Evolutionary conservation across 2,329 filamentous ascomycete species (phyloP).

Genomic region (Ampelomyces quisqualis): DNA sequence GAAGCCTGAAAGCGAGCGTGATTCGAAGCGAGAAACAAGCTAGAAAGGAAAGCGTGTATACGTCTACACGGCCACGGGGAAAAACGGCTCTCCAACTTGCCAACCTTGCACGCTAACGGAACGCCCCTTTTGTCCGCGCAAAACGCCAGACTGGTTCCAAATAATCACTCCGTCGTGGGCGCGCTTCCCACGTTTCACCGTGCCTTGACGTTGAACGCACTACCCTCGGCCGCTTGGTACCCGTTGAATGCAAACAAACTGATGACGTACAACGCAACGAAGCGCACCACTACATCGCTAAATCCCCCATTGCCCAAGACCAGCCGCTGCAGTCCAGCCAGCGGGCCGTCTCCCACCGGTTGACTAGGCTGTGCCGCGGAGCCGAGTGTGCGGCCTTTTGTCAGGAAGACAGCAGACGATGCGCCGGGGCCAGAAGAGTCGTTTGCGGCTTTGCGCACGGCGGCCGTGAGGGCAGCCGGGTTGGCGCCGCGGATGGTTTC

Average conservation of each 20-base stretch:
- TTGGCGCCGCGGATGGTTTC: conserved; percentile 53
- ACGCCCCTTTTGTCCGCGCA: background rate
- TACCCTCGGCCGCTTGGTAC: conserved; percentile 47
- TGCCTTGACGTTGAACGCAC: conserved; percentile 46
- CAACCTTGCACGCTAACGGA: no score
- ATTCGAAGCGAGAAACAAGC: no score
- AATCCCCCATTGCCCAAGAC: conserved; percentile 39
- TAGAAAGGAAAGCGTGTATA: no score
- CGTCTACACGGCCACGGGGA: no score
- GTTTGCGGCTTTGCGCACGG: conserved; percentile 48
- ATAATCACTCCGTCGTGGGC: background rate
- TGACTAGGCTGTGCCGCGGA: conserved; percentile 28
- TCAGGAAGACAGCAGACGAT: conserved; percentile 40
- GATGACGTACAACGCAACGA: conserved; percentile 50
- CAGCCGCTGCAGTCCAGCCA: conserved; percentile 29
- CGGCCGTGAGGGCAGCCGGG: conserved; percentile 50
- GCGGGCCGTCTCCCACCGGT: conserved; percentile 25
- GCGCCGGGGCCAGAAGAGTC: conserved; percentile 44
- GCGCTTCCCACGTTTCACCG: conserved; percentile 9
- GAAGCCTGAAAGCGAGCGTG: no score
- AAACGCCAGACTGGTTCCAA: background rate
- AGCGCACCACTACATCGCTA: conserved; percentile 46
- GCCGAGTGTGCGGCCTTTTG: conserved; percentile 49
- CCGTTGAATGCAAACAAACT: conserved; percentile 51
- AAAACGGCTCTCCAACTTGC: no score